These are phyloP conservation scores for Onygenales sp. DNA, from an alignment of 2,329 filamentous ascomycete genomes.

Conservation along the genomic window DNA sequence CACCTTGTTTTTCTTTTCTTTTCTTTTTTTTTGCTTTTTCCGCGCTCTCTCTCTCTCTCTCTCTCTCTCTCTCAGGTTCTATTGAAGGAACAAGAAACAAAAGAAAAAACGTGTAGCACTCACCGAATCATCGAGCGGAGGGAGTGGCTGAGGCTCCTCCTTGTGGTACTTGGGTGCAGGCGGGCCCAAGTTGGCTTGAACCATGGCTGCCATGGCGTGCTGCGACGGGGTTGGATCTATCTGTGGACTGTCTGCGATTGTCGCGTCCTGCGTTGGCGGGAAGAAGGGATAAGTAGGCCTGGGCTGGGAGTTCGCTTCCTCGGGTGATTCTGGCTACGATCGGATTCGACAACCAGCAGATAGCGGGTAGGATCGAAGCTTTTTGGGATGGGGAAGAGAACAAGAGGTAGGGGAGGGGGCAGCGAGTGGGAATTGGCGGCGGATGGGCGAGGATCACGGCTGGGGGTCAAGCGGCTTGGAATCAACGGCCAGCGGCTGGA, in stretches of 20 bases:
- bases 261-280: background rate
- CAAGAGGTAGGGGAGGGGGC: background rate
- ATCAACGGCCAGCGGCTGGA: background rate
- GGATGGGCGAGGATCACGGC: slow-evolving; percentile 12
- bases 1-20: slow-evolving; percentile 7
- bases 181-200: slow-evolving; percentile 33
- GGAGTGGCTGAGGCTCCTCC: slow-evolving; percentile 31
- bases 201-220: slow-evolving; percentile 32
- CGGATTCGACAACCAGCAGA: background rate
- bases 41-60: slow-evolving; percentile 2
- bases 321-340: background rate
- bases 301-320: background rate
- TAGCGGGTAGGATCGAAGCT: background rate
- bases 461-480: background rate
- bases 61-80: background rate
- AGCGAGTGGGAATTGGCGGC: slow-evolving; percentile 1
- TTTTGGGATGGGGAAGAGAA: background rate
- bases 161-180: slow-evolving; percentile 34
- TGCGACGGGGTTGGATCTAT: slow-evolving; percentile 14
- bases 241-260: background rate
- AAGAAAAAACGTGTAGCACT: slow-evolving; percentile 20
- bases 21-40: slow-evolving; percentile 8
- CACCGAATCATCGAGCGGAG: slow-evolving; percentile 36
- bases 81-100: background rate
- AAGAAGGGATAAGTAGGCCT: background rate